Conservation (phyloP, 345 rosid genomes). For the Eucalyptus albens region DNA sequence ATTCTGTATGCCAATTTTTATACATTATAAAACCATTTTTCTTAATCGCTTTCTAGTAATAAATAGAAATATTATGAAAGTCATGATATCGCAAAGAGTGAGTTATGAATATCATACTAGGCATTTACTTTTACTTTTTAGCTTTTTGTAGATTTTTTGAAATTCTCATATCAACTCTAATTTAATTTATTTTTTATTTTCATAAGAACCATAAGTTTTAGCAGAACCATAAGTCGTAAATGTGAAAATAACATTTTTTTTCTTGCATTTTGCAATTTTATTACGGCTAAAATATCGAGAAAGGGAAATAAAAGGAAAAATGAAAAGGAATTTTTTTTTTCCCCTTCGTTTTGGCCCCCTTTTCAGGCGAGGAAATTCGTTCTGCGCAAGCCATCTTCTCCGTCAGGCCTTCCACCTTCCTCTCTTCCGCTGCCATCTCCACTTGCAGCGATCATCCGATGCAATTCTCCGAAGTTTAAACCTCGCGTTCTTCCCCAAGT, state of each 20-base stretch:
- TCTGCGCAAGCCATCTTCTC: not conserved
- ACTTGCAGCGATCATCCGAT: not conserved
- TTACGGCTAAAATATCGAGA: not conserved
- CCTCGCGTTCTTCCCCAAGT: not conserved
- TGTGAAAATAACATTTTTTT: not conserved
- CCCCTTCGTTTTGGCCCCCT: not conserved
- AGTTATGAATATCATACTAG: rapidly evolving
- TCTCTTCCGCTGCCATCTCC: not conserved
- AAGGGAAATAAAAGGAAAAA: not conserved
- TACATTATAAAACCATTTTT: not conserved
- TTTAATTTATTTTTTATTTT: too few species aligned
- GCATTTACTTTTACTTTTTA: too few species aligned
- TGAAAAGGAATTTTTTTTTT: not conserved
- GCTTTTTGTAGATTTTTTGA: too few species aligned
- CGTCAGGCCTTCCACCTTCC: not conserved
- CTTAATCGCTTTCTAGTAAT: not conserved
- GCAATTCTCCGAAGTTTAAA: not conserved
- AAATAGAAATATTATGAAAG: not conserved
- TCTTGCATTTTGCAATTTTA: not conserved
- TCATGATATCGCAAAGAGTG: not conserved
- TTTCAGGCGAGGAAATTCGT: not conserved
- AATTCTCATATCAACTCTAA: too few species aligned
- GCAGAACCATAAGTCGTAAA: not conserved
- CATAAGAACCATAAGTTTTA: too few species aligned
- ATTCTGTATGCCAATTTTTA: rapidly evolving